Evolutionary conservation across 257 asterid genomes (phyloP).

Genomic region (Ballota nigra): DNA sequence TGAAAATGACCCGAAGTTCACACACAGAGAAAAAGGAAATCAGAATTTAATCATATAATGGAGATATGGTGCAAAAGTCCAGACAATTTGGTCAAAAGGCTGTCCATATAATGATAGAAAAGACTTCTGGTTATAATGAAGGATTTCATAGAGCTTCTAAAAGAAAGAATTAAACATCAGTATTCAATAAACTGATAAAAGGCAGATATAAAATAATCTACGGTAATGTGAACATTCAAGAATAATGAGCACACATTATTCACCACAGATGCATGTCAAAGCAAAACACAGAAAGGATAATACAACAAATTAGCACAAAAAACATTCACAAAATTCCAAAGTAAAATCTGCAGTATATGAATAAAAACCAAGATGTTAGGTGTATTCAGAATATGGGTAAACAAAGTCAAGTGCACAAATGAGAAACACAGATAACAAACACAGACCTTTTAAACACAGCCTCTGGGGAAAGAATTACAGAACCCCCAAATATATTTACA

Average conservation of each 20-base stretch:
- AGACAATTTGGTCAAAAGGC: not conserved
- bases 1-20: not conserved
- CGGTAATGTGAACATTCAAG: not conserved
- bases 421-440: not conserved
- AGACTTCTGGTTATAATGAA: not conserved
- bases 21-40: too few relatives aligned
- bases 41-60: not conserved
- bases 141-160: not conserved
- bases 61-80: not conserved
- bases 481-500: not conserved
- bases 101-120: not conserved
- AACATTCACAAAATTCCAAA: not conserved
- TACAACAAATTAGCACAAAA: not conserved
- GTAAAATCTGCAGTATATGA: not conserved
- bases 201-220: not conserved
- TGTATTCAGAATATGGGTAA: not conserved
- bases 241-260: not conserved
- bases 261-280: not conserved
- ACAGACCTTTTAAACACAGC: not conserved
- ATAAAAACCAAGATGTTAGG: not conserved
- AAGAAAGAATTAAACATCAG: not conserved
- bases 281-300: not conserved
- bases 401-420: constrained; percentile 3
- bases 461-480: not conserved
- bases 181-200: not conserved